These are phyloP conservation scores for Fusarium sp. DNA, from an alignment of 2,329 filamentous ascomycete genomes.

Conservation along the genomic window DNA sequence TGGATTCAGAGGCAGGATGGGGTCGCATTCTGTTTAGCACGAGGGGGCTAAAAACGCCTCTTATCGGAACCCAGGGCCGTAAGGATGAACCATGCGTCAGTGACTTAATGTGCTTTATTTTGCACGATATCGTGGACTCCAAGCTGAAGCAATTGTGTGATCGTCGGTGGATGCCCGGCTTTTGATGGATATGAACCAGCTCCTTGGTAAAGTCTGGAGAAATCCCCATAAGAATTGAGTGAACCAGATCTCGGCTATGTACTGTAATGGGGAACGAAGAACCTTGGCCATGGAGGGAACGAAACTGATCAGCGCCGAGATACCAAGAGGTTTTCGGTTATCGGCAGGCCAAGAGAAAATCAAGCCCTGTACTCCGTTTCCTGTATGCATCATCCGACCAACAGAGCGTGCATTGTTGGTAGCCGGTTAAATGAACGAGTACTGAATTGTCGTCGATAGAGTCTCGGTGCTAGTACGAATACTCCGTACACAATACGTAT, in stretches of 20 bases:
- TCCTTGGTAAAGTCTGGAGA: conserved; percentile 26
- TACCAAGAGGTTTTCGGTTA: conserved; percentile 23
- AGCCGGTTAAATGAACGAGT: conserved; percentile 7
- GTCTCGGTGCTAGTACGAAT: background rate
- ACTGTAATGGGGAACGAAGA: conserved; percentile 17
- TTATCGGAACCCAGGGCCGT: conserved; percentile 46
- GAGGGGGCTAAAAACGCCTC: conserved; percentile 12
- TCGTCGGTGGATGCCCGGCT: conserved; percentile 7
- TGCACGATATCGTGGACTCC: background rate
- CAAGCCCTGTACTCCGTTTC: background rate
- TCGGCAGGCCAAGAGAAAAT: conserved; percentile 20
- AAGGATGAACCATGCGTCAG: conserved; percentile 4
- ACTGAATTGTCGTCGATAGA: conserved; percentile 1
- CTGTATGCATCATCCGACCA: background rate
- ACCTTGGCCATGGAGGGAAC: conserved; percentile 22
- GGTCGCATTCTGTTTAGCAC: conserved; percentile 17
- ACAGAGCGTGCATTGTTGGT: background rate
- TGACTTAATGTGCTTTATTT: background rate
- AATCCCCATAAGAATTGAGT: conserved; percentile 21
- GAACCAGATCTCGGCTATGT: conserved; percentile 2
- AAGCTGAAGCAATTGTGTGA: background rate
- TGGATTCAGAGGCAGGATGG: conserved; percentile 1
- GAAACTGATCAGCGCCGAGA: conserved; percentile 15
- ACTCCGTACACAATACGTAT: too few relatives aligned
- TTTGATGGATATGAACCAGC: conserved; percentile 3